Conservation (phyloP, 192 early-diverging fungal species). For the Spinellus fusiger region DNA sequence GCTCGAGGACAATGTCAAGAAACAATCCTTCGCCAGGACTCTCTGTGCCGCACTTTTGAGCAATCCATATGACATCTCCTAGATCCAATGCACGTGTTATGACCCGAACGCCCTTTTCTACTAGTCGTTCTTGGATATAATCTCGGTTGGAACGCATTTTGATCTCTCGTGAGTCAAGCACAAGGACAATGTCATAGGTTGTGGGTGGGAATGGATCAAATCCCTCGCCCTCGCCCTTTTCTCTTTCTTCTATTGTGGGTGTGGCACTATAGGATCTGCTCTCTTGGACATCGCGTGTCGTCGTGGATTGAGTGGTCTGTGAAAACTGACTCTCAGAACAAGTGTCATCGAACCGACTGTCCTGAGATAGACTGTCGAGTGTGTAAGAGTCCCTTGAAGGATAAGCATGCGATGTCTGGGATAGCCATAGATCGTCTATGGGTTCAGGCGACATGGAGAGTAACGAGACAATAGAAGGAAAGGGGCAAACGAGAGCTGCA, state of each 20-base stretch:
- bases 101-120: conserved; percentile 45
- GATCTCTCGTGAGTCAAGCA: conserved; percentile 85
- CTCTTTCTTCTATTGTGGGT: conserved; percentile 31
- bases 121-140: conserved; percentile 66
- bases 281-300: too few species aligned
- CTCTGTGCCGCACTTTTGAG: conserved; percentile 28
- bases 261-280: too few species aligned
- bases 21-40: conserved; percentile 58
- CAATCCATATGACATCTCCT: conserved; percentile 91
- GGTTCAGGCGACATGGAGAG: not conserved
- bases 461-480: not conserved
- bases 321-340: too few species aligned
- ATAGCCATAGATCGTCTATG: not conserved
- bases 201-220: conserved; percentile 20
- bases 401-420: not conserved
- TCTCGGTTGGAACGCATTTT: conserved; percentile 57
- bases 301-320: too few species aligned
- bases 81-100: conserved; percentile 63
- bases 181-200: conserved; percentile 60
- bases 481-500: not conserved
- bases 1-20: conserved; percentile 81
- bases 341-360: too few species aligned
- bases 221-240: too few species aligned
- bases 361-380: too few species aligned
- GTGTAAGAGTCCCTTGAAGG: not conserved